Base-by-base conservation (phyloP, 495 filamentous ascomycete genomes). In the Rusavskia elegans region DNA sequence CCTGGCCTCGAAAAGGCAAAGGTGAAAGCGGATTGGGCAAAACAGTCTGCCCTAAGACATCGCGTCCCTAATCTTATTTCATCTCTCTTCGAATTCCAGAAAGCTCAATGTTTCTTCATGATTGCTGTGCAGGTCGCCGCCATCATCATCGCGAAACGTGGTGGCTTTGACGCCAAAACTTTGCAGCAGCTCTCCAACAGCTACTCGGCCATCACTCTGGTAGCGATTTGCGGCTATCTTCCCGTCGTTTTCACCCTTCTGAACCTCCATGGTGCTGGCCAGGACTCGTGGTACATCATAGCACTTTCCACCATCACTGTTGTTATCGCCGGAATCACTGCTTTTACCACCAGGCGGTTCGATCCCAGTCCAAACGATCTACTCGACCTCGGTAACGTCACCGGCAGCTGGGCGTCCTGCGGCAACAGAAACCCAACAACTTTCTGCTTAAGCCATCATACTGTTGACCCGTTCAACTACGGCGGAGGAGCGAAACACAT, bases 61-160 rank as follows among this genome's bases (percentile, higher is more conserved):
- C 41, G 41, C 20, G 20, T 45, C 11, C 41, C 41, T 3, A 45
- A 45, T 14, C 46, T 49, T 5, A 32, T 49, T 17, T 32, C 46
- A 49, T 13, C 46, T 9, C 46, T 49, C 9, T 29, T 37, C 1
- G 46, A 49, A 8, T 49, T 49, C 27, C 46, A 49, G 25, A 49
- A 49, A 19, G 16, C 46, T 32, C 46, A 49, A 37, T 49, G 46
- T 21, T 49, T 49, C 32, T 49, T 49, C 25, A 49, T 49, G 46
- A 32, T 49, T 32, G 46, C 46, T n/a, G 32, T 37, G 21, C 25
- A 49, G n/a, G 32, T 32, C 32, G 46, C 46, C 25, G 46, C 46
- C 27, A 32, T 49, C 20, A 37, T 49, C 25, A 21, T 37, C 2
- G 46, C 20, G 9, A 13, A 32, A 16, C 13, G 46, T 4, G 46